Evolutionary conservation across 2,329 filamentous ascomycete genomes (phyloP).

Genomic region (Fusarium guadeloupense): DNA sequence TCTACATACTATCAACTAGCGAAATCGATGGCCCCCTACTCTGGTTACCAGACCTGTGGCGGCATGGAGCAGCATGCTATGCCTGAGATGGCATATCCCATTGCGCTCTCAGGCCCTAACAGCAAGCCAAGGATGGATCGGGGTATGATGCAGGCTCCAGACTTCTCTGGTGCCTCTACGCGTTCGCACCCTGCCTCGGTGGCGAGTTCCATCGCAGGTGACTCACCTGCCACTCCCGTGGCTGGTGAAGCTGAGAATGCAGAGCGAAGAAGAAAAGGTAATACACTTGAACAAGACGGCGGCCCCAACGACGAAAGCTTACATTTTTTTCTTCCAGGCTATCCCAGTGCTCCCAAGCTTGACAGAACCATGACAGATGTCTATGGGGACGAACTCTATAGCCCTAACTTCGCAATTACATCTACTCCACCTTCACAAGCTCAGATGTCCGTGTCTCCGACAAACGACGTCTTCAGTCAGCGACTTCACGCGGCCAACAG

Average conservation of each 20-base stretch:
- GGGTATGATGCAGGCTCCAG: constrained; percentile 56
- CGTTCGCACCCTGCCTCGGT: constrained; percentile 64
- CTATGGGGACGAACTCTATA: constrained; percentile 86
- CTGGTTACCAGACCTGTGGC: constrained; percentile 51
- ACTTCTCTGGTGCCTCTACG: constrained; percentile 53
- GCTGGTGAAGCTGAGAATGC: constrained; percentile 59
- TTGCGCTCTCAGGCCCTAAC: constrained; percentile 49
- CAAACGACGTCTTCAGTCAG: constrained; percentile 74
- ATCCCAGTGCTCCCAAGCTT: constrained; percentile 74
- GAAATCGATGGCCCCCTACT: constrained; percentile 56
- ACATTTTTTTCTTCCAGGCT: constrained; percentile 63
- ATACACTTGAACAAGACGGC: constrained; percentile 41
- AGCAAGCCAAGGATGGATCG: constrained; percentile 53
- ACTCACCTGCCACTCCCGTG: constrained; percentile 68
- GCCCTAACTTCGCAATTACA: constrained; percentile 70
- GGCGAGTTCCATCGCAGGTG: constrained; percentile 65
- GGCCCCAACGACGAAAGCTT: constrained; percentile 58
- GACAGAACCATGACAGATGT: constrained; percentile 87
- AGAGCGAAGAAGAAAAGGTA: constrained; percentile 65
- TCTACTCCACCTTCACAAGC: constrained; percentile 62
- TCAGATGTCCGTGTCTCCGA: constrained; percentile 57
- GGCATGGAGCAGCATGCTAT: constrained; percentile 49
- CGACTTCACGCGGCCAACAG: constrained; percentile 82
- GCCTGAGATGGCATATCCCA: constrained; percentile 53
- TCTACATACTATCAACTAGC: constrained; percentile 58